phyloP scores from a whole-genome alignment of 2,329 filamentous ascomycete species.

The Cercospora sp. region DNA sequence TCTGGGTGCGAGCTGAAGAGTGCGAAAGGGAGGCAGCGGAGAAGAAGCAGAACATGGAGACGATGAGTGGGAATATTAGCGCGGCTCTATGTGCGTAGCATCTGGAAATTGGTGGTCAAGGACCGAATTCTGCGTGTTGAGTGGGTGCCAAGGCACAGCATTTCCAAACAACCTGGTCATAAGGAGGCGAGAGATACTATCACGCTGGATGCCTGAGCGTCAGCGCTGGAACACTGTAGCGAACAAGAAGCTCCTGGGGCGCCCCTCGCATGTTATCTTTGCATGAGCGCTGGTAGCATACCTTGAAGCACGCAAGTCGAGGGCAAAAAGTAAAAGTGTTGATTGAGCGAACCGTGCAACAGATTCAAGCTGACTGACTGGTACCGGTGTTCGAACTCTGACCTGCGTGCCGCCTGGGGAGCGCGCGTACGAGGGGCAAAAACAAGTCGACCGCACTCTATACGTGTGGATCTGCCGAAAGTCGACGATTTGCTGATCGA shows the following conservation, averaged over 20 bases:
- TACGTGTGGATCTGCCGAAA: background rate
- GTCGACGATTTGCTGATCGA: background rate
- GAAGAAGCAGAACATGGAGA: background rate
- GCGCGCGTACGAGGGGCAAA: background rate
- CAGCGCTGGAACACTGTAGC: background rate
- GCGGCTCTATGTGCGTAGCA: background rate
- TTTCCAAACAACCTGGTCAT: background rate
- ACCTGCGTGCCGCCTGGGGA: background rate
- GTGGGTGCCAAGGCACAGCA: background rate
- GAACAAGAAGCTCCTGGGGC: background rate
- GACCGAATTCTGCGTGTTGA: background rate
- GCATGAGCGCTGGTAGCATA: background rate
- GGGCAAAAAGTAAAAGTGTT: background rate
- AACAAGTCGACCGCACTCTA: background rate
- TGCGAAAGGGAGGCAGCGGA: background rate
- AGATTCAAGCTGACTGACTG: background rate
- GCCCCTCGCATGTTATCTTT: background rate
- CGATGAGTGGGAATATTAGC: background rate
- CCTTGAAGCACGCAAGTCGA: too few relatives aligned
- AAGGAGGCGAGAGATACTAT: background rate
- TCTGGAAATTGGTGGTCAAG: background rate
- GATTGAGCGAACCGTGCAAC: background rate
- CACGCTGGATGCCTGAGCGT: background rate
- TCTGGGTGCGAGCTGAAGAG: background rate
- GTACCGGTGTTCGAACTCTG: background rate